A percentile compares a stretch with the other conserved stretches of the same genome.
These are phyloP conservation scores for Aureobasidium zeae DNA, from an alignment of 2,329 filamentous ascomycete genomes.

Conservation along the genomic window DNA sequence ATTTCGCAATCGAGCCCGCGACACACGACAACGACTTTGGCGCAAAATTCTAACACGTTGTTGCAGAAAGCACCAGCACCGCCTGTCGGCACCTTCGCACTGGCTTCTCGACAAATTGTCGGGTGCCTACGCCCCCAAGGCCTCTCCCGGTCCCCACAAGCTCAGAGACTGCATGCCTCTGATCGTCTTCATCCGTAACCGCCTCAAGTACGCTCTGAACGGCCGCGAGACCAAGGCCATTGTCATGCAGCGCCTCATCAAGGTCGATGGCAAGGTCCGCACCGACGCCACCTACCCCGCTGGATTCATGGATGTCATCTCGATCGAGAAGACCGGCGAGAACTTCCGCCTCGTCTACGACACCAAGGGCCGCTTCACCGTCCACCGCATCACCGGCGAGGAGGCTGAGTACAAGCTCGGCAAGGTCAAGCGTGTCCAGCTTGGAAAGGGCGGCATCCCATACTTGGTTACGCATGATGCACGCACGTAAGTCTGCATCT, in stretches of 20 bases:
- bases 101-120: conserved; percentile 99
- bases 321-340: conserved; percentile 99
- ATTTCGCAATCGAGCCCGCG: conserved; percentile 6
- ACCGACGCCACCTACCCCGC: conserved; percentile 96
- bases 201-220: conserved; percentile 93
- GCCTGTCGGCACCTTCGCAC: conserved; percentile 96
- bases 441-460: conserved; percentile 99
- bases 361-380: conserved; percentile 99
- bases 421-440: conserved; percentile 99
- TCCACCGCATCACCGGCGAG: conserved; percentile 97
- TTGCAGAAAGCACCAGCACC: conserved; percentile 86
- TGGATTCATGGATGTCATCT: conserved; percentile 99
- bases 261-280: conserved; percentile 99
- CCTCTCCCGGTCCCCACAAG: conserved; percentile 91
- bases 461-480: conserved; percentile 99
- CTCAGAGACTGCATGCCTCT: conserved; percentile 96
- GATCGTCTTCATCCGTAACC: conserved; percentile 91
- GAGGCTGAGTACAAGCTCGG: conserved; percentile 99
- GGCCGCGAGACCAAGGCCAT: conserved; percentile 94
- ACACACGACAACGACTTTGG: background rate
- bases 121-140: conserved; percentile 60
- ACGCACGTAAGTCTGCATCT: conserved; percentile 99
- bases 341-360: conserved; percentile 99
- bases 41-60: conserved; percentile 53
- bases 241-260: conserved; percentile 98